These are phyloP conservation scores for Nevesoporus exiguus DNA, from an alignment of 768 basidiomycete species.

Conservation along the genomic window DNA sequence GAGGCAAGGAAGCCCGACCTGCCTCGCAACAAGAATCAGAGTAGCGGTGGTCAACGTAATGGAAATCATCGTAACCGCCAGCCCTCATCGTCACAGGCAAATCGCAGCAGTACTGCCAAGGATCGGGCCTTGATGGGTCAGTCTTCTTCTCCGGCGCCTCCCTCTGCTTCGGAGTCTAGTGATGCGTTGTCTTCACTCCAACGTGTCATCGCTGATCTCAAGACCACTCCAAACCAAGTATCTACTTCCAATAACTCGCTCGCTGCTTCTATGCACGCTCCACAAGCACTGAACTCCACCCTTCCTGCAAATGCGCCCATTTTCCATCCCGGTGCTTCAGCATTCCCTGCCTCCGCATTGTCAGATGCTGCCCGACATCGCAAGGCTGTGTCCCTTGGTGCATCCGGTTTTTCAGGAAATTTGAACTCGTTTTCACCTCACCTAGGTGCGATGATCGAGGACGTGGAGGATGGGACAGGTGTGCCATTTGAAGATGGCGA, in stretches of 20 bases:
- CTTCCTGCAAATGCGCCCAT: slow-evolving; percentile 66
- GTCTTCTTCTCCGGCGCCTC: slow-evolving; percentile 46
- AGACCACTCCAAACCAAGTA: slow-evolving; percentile 60
- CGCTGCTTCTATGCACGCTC: slow-evolving; percentile 43
- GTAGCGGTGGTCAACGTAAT: slow-evolving; percentile 43
- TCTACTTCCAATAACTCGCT: slow-evolving; percentile 39
- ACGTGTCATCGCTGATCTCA: slow-evolving; percentile 90
- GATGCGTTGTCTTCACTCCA: slow-evolving; percentile 86
- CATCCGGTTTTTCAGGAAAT: slow-evolving; percentile 51
- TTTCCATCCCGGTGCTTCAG: slow-evolving; percentile 67
- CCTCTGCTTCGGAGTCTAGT: slow-evolving; percentile 59
- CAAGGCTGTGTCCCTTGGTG: slow-evolving; percentile 75
- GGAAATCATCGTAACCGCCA: slow-evolving; percentile 54
- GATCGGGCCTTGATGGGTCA: slow-evolving; percentile 41
- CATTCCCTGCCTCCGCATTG: slow-evolving; percentile 47
- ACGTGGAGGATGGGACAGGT: slow-evolving; percentile 59
- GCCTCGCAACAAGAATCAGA: slow-evolving; percentile 52
- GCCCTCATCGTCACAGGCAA: slow-evolving; percentile 55
- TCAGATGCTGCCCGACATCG: slow-evolving; percentile 66
- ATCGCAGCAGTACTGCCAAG: slow-evolving; percentile 49
- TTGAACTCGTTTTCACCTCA: slow-evolving; percentile 75
- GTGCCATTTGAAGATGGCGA: slow-evolving; percentile 73
- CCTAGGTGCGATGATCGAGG: slow-evolving; percentile 81
- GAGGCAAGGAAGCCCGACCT: slow-evolving; percentile 51
- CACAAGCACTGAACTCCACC: slow-evolving; percentile 45